Percentiles rank a stretch among this genome's conserved stretches.
Conservation (phyloP, 2,329 filamentous ascomycete genomes). For the Beauveria australis region DNA sequence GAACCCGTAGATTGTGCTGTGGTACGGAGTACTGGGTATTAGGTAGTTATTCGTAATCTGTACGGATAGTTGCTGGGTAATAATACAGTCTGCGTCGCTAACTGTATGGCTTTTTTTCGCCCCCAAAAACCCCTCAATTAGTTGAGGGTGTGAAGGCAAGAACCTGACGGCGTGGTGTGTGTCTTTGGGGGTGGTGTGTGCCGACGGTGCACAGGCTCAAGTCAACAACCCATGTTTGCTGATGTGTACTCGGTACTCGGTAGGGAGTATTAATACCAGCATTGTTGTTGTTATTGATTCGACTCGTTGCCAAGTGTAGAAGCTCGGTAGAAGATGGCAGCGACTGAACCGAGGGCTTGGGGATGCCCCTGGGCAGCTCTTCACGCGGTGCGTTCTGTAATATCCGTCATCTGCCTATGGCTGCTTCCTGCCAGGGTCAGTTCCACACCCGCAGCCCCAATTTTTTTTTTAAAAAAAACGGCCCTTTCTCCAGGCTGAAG, state of each 20-base stretch:
- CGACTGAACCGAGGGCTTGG: neutral
- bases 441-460: neutral
- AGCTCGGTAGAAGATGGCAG: neutral
- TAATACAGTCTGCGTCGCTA: neutral
- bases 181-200: neutral
- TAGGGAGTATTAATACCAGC: neutral
- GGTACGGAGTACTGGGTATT: neutral
- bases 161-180: neutral
- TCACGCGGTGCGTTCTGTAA: neutral
- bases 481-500: slow-evolving; percentile 3
- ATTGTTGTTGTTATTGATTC: neutral
- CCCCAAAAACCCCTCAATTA: slow-evolving; percentile 1
- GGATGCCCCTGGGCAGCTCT: neutral
- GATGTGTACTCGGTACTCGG: too few species aligned
- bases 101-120: neutral
- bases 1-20: neutral
- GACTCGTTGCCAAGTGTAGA: neutral
- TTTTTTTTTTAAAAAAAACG: neutral
- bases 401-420: neutral
- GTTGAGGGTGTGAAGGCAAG: neutral
- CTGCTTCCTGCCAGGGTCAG: neutral
- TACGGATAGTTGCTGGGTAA: too few species aligned
- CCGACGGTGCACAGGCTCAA: neutral
- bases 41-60: too few species aligned
- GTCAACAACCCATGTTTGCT: neutral